Conservation (phyloP, 129 eudicot genomes). For the Mikania micrantha region DNA sequence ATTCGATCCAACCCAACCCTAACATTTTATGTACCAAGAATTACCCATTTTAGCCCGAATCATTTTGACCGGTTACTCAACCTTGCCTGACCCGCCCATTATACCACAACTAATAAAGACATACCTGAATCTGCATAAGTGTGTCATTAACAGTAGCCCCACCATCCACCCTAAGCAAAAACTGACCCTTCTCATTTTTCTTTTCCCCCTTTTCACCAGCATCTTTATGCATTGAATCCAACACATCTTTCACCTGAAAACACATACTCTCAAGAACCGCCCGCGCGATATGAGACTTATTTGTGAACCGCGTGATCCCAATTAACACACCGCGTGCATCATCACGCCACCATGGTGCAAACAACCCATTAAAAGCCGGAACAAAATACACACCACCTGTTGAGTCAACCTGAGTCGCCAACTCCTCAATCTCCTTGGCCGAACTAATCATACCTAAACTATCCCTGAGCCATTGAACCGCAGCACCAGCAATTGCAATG, state of each 20-base stretch:
- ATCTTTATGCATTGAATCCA: slow-evolving; percentile 98
- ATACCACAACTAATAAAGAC: background rate
- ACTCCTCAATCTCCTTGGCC: slow-evolving; percentile 80
- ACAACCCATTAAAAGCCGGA: slow-evolving; percentile 90
- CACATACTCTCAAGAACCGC: slow-evolving; percentile 99
- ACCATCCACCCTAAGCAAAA: slow-evolving; percentile 89
- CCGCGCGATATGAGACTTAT: slow-evolving; percentile 82
- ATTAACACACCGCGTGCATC: slow-evolving; percentile 95
- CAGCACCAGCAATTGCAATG: slow-evolving; percentile 95
- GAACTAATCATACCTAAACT: slow-evolving; percentile 70
- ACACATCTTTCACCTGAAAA: slow-evolving; percentile 92
- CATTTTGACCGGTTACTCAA: background rate
- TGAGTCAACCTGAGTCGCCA: slow-evolving; percentile 75
- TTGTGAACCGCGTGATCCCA: slow-evolving; percentile 89
- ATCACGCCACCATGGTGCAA: slow-evolving; percentile 99
- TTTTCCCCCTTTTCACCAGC: slow-evolving; percentile 63
- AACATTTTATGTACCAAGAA: too few relatives aligned
- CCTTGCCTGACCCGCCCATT: background rate
- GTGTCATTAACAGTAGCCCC: slow-evolving; percentile 89
- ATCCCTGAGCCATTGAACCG: slow-evolving; percentile 97
- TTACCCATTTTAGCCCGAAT: background rate
- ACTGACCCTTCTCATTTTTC: slow-evolving; percentile 60
- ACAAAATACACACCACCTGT: slow-evolving; percentile 91
- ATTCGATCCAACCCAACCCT: background rate
- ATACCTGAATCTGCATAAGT: slow-evolving; percentile 93